Evolutionary conservation across 1,284 basidiomycete species (phyloP), one percentile per base, ranked within the genome.

Genomic region (Cyathus olla): DNA sequence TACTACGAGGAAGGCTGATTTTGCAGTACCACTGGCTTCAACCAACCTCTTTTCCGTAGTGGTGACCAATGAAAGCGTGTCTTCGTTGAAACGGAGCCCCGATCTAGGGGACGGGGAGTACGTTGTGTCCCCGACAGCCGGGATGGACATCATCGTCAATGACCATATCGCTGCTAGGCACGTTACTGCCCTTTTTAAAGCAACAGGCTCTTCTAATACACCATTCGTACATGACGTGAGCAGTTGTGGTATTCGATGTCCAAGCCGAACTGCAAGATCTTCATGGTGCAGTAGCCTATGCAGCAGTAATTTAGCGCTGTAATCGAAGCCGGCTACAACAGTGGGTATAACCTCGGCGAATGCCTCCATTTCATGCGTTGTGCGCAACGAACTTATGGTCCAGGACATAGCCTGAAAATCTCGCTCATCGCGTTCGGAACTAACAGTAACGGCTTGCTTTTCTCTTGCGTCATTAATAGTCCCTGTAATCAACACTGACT

Each of bases 91-190:
- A 9, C 69, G 64, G n/a, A 77, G 67, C 0, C 59, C 66, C 31
- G 64, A 58, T 11, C 68, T 65, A 11, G 64, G 66, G 21, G 60
- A 17, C 35, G 61, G 48, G 2, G 66, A 57, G 24, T 62, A 63
- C 8, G 65, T 56, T n/a, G 57, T 46, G 28, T 50, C 19, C 35
- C 65, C 59, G 21, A 61, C 61, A 39, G 63, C 66, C 3, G 76
- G 75, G 19, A 78, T 71, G 22, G 73, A 66, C 68, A 80, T 75
- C 77, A 80, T 79, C 22, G 71, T 75, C 48, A 81, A 60, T 2
- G 78, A 79, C 78, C 79, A 79, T 17, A 80, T 79, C 3, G 79
- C 75, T 22, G 74, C 72, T 9, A 79, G 61, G 63, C 76, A 78
- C 0, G 74, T 74, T 35, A 67, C 61, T 2, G 76, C 74, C n/a